Percentiles rank a stretch among this genome's conserved stretches.
Conservation (phyloP, 495 filamentous ascomycete genomes). For the Bacidia gigantensis region DNA sequence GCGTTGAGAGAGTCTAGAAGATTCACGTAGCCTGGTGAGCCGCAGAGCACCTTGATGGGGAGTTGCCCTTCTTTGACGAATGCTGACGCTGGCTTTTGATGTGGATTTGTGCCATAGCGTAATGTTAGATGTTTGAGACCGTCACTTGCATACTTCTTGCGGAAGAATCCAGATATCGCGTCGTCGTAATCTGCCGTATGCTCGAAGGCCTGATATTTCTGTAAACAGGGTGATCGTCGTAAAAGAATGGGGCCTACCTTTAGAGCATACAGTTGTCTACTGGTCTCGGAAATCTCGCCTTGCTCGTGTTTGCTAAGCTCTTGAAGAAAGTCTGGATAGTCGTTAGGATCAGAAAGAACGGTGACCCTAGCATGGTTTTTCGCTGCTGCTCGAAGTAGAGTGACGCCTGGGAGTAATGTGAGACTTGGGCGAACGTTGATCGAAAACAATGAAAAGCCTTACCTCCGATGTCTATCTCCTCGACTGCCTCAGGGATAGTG, state of each 20-base stretch:
- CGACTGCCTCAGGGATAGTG: slow-evolving; percentile 87
- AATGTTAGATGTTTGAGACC: slow-evolving; percentile 72
- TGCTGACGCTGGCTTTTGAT: slow-evolving; percentile 89
- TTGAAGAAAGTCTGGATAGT: slow-evolving; percentile 87
- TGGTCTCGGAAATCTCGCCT: slow-evolving; percentile 70
- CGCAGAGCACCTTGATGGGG: slow-evolving; percentile 94
- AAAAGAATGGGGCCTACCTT: slow-evolving; percentile 44
- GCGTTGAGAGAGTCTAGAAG: slow-evolving; percentile 91
- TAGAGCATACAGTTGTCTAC: slow-evolving; percentile 74
- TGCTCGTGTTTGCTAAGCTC: slow-evolving; percentile 76
- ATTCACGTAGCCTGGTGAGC: slow-evolving; percentile 92
- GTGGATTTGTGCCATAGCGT: slow-evolving; percentile 91
- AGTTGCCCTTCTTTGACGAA: slow-evolving; percentile 56
- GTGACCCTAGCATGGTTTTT: slow-evolving; percentile 95
- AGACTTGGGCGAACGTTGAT: background rate
- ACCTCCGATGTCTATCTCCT: slow-evolving; percentile 88
- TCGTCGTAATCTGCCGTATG: slow-evolving; percentile 97
- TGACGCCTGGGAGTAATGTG: slow-evolving; percentile 48
- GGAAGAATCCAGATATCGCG: slow-evolving; percentile 92
- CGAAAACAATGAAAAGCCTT: background rate
- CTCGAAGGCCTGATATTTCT: slow-evolving; percentile 42
- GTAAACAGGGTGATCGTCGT: background rate
- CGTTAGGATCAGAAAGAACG: slow-evolving; percentile 81
- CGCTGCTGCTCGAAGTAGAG: slow-evolving; percentile 85
- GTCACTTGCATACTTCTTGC: slow-evolving; percentile 82